These are phyloP conservation scores for Geranomyces michiganensis DNA, from an alignment of 192 early-diverging fungal species.

Conservation along the genomic window DNA sequence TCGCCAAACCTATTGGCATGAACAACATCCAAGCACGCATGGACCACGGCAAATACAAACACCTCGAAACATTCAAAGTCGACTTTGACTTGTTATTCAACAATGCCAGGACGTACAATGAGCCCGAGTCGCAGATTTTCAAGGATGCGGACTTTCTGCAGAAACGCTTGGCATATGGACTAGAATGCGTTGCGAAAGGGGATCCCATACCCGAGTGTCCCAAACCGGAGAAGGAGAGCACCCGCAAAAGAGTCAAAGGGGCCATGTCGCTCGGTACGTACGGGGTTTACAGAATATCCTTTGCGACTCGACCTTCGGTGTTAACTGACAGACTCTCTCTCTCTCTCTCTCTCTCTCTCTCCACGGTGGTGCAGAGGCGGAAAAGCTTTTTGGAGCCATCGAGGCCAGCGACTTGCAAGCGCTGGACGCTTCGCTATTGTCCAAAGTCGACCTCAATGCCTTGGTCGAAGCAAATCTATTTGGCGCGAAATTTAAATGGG, in stretches of 20 bases:
- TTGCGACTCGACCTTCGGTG: no score
- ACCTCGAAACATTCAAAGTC: slow-evolving; percentile 70
- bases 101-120: slow-evolving; percentile 92
- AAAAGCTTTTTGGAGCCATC: slow-evolving; percentile 42
- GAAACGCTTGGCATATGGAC: neutral
- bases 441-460: slow-evolving; percentile 43
- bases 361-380: slow-evolving; percentile 1
- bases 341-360: neutral
- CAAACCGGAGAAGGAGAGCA: neutral
- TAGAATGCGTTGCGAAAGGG: neutral
- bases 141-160: slow-evolving; percentile 40
- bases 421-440: slow-evolving; percentile 30
- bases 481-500: slow-evolving; percentile 77
- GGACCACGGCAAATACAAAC: slow-evolving; percentile 61
- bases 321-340: no score
- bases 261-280: no score
- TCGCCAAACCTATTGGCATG: slow-evolving; percentile 78
- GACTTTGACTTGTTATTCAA: slow-evolving; percentile 86
- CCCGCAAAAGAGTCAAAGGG: neutral
- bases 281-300: neutral
- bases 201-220: no score
- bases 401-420: slow-evolving; percentile 40
- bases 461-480: slow-evolving; percentile 47
- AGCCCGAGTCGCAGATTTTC: slow-evolving; percentile 71
- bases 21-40: slow-evolving; percentile 67